Evolutionary conservation across 2,329 filamentous ascomycete species (phyloP), one percentile per base, ranked within the genome.

Genomic region (Fonsecaea nubica): DNA sequence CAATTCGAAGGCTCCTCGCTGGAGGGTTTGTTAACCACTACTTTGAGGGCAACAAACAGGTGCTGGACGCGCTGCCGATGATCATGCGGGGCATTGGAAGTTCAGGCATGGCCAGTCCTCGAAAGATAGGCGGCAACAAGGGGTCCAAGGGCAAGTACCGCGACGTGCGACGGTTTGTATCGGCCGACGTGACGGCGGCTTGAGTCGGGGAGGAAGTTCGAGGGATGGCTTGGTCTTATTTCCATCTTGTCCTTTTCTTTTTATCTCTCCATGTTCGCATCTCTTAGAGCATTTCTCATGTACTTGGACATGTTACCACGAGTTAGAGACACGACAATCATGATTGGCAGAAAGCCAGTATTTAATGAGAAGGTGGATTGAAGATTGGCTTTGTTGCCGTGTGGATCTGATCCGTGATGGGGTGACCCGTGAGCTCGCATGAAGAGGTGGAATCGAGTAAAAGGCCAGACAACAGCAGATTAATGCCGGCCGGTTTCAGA

Each of bases 1-100:
- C 85, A 2, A 77, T 92, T 61, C 84, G 87, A 73, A 78, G 88
- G 45, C 79, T 88, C 35, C 78, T 91, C 48, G 85, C 86, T 65
- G 84, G 85, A 13, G 88, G 88, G 0, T 89, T 90, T 70, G 76
- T 87, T 54, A 82, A 82, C 58, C 88, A 90, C 77, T 90, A 89
- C 74, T 80, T 76, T 60, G 83, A 87, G 73, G 80, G 82, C 53
- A 90, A 90, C 72, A 81, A 84, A 67, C 83, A 86, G 18, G 84
- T 90, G 4, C 83, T 88, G 68, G 83, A 89, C 59, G 85, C 80
- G 72, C 75, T 90, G 64, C 87, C 87, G 18, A 76, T 81, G 36
- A 77, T 81, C 72, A 75, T 80, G 71, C 67, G 72, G 21, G 58
- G 64, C 4, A 67, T 70, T 21, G 67, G 68, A 12, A 62, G 58